These are phyloP conservation scores for Salix exigua DNA, from an alignment of 345 rosid species.

Conservation along the genomic window DNA sequence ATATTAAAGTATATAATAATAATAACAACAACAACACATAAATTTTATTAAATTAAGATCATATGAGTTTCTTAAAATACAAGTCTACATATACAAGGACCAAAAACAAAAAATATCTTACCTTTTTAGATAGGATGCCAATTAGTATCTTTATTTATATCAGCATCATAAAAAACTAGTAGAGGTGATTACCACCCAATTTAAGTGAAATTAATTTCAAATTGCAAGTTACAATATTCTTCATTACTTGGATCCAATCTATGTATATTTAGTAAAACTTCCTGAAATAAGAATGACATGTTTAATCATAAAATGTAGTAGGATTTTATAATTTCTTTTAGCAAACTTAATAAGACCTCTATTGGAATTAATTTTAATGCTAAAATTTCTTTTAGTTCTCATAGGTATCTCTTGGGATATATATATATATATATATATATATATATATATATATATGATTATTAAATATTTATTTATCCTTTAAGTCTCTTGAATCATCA, in stretches of 20 bases:
- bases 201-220: conserved; percentile 69
- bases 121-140: conserved; percentile 59
- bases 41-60: no score
- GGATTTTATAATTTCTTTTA: neutral
- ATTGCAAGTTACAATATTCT: conserved; percentile 68
- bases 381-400: no score
- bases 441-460: no score
- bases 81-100: no score
- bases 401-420: no score
- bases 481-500: no score
- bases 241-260: conserved; percentile 64
- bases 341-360: neutral
- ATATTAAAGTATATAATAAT: neutral
- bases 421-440: no score
- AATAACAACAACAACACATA: no score
- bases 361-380: no score
- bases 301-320: neutral
- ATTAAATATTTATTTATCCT: no score
- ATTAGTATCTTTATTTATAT: conserved; percentile 48
- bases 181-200: conserved; percentile 85
- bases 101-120: neutral
- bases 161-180: conserved; percentile 68
- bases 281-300: conserved; percentile 28
- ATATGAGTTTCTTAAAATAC: no score
- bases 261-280: conserved; percentile 78